Base-by-base conservation (phyloP, 2,329 filamentous ascomycete species). In the Colletotrichum sp. region DNA sequence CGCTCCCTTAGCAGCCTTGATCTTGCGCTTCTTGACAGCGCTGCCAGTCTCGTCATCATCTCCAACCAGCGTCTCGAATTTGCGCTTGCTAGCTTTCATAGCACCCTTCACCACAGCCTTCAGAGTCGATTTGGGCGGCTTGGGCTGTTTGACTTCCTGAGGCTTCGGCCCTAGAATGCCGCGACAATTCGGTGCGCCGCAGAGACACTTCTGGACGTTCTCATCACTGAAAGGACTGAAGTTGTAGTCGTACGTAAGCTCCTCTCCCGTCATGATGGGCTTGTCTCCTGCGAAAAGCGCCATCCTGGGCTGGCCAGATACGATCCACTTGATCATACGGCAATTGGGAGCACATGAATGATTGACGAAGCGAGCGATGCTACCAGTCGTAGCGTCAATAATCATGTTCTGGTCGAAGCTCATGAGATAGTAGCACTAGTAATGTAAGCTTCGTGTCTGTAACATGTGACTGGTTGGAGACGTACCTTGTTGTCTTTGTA, bases 361-460 rank as follows among this genome's bases (percentile, higher is more conserved):
- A 83, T 99, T 99, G 83, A 99, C 96, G 84, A 99, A 99, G 72
- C 97, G 94, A 81, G 97, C 96, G 85, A 99, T 98, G 79, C 95
- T 98, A 81, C 97, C 97, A 72, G 95, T 95, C 32, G 96, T 98
- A 39, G 96, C 97, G 87, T 99, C 97, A 79, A 99, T 98, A 81
- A 99, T 98, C 93, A 99, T 97, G 85, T 98, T 97, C 84, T 98
- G 96, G 82, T 99, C 96, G 83, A 99, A 98, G 72, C 95, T 96
- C 97, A 99, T 99, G 66, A 99, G 89, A 84, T 99, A 99, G 85
- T 98, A 99, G 85, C 96, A 98, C 95, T 98, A 15, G 8, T 28
- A n/a, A 72, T 75, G 77, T 72, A 44, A 78, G 71, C 60, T 9
- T 18, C 8, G 8, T 52, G 16, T 8, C 32, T 28, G 81, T 71